Percentiles rank a stretch among this genome's conserved stretches.
These are phyloP conservation scores for Cercospora citrullina DNA, from an alignment of 2,329 filamentous ascomycete genomes.

Conservation along the genomic window DNA sequence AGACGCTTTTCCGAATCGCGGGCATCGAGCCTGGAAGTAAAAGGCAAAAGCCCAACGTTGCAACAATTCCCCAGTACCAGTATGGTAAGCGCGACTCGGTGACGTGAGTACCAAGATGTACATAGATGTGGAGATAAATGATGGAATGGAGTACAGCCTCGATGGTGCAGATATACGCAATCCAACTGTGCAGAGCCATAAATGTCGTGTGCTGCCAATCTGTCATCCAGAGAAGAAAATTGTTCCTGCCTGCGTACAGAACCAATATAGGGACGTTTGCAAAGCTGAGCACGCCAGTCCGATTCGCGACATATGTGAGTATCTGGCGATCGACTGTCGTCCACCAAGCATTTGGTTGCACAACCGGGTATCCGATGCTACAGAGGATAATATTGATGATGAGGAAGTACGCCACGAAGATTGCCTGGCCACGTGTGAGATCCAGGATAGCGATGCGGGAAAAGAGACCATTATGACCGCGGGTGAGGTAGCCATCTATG, in stretches of 20 bases:
- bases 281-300: neutral
- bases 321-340: neutral
- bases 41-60: neutral
- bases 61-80: neutral
- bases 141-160: neutral
- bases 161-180: neutral
- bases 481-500: neutral
- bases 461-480: neutral
- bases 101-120: neutral
- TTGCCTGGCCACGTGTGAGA: neutral
- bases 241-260: neutral
- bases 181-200: neutral
- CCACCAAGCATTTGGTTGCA: neutral
- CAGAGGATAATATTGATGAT: neutral
- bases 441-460: neutral
- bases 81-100: neutral
- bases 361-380: neutral
- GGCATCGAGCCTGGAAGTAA: neutral
- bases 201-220: neutral
- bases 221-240: neutral
- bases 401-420: neutral
- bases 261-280: neutral
- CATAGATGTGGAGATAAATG: neutral
- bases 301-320: neutral
- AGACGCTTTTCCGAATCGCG: neutral